Base-by-base conservation (phyloP, 768 basidiomycete species). In the Leccinum olivaceopallidum region DNA sequence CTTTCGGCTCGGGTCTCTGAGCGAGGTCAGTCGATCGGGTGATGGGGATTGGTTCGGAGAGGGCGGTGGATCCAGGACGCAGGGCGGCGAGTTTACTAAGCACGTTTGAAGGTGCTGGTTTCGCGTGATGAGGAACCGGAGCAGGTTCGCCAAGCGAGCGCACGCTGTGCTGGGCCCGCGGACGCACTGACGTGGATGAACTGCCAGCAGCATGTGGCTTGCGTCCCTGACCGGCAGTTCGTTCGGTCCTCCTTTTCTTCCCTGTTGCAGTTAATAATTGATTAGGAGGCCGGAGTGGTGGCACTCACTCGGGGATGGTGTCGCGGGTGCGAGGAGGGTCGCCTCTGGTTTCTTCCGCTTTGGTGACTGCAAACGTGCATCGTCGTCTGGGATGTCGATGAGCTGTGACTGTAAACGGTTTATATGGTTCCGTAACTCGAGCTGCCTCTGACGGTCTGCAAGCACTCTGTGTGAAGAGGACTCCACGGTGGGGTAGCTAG, bases 291-390 rank as follows among this genome's bases (percentile, higher is more conserved):
- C 20, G n/a, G 36, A 47, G n/a, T 20, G 20, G 44, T 20, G 10
- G 44, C 10, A 72, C 80, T 71, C 64, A 90, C 88, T 88, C 5
- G 86, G 87, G 37, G 90, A 89, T 9, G 90, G 90, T 1, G 81
- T 85, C 1, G 76, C 72, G 8, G 82, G 82, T 1, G 77, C 82
- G 0, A 81, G 65, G 14, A 82, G 67, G 3, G 73, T 70, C 4
- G 76, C 61, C 9, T 79, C 75, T 12, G 64, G 64, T 49, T 73
- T 73, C 71, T 81, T 85, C 61, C 82, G 76, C 70, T 85, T 84
- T 9, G 82, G 81, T 6, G 82, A 79, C 22, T 65, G 67, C 4
- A 75, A 75, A 30, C 61, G 47, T 53, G 55, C 58, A 55, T 59
- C 48, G 53, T 64, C 34, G 52, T 65, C 58, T 12, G 78, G 77